These are phyloP conservation scores for Zizania palustris DNA, from an alignment of 202 grass and related monocot genomes.

Conservation along the genomic window DNA sequence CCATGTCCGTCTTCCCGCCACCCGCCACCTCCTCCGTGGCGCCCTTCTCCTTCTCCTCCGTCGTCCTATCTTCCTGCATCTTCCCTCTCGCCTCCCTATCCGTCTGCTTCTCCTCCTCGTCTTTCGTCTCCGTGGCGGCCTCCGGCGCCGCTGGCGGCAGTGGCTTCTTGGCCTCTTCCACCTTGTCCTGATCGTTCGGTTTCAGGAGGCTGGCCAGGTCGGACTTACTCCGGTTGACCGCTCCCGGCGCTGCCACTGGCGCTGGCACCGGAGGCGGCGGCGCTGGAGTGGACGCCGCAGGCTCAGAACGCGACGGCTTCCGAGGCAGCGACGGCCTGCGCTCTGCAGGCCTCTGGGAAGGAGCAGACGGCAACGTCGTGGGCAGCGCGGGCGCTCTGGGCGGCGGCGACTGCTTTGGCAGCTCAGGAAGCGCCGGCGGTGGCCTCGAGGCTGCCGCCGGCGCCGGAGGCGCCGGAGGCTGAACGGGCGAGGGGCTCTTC, in stretches of 20 bases:
- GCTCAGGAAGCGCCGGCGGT: slow-evolving; percentile 13
- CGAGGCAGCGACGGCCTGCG: slow-evolving; percentile 11
- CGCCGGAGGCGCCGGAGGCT: neutral
- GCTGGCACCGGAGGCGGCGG: slow-evolving; percentile 25
- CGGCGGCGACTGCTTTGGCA: neutral
- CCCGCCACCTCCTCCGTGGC: neutral
- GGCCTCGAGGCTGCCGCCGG: slow-evolving; percentile 11
- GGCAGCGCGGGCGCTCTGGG: neutral
- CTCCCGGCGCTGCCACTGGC: neutral
- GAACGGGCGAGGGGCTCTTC: slow-evolving; percentile 13
- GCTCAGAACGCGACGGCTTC: neutral
- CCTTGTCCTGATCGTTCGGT: slow-evolving; percentile 3
- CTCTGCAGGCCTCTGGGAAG: slow-evolving; percentile 23
- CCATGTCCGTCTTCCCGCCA: neutral
- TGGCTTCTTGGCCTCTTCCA: slow-evolving; percentile 33
- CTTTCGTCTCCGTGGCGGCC: neutral
- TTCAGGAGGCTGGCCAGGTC: neutral
- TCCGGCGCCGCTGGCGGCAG: neutral
- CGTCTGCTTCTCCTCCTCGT: slow-evolving; percentile 38
- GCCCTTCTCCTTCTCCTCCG: slow-evolving; percentile 24
- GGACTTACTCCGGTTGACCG: neutral
- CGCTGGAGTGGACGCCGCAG: neutral
- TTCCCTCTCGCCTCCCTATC: slow-evolving; percentile 43
- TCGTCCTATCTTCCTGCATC: slow-evolving; percentile 51
- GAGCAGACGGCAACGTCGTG: neutral